Conservation (phyloP, 2,329 filamentous ascomycete genomes). For the Pseudofabraea citricarpa region DNA sequence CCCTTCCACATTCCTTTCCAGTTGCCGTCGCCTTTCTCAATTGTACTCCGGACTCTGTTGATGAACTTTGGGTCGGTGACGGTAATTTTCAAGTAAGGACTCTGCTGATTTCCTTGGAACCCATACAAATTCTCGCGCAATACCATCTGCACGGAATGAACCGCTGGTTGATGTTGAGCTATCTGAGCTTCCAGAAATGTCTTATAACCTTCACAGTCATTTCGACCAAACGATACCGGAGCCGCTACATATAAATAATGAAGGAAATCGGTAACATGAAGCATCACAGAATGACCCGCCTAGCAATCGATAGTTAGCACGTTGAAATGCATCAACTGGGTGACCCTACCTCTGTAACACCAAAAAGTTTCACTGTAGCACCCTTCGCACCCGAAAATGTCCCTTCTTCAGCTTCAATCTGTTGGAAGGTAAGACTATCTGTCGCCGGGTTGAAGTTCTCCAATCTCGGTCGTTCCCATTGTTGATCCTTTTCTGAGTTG, state of each 20-base stretch:
- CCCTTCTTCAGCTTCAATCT: conserved; percentile 93
- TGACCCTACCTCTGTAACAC: conserved; percentile 68
- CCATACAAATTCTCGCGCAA: conserved; percentile 89
- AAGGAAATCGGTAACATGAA: conserved; percentile 93
- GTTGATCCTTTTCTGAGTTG: conserved; percentile 89
- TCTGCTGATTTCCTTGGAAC: conserved; percentile 89
- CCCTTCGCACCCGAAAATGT: conserved; percentile 66
- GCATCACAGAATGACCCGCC: conserved; percentile 80
- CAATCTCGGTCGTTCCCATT: conserved; percentile 71
- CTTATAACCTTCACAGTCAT: conserved; percentile 75
- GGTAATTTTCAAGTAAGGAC: conserved; percentile 88
- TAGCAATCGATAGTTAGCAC: conserved; percentile 26
- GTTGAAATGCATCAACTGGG: background rate
- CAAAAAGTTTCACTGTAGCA: conserved; percentile 84
- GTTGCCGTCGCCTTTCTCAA: conserved; percentile 75
- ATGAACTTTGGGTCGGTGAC: conserved; percentile 87
- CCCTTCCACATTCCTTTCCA: conserved; percentile 87
- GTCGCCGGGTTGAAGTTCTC: conserved; percentile 56
- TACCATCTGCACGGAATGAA: conserved; percentile 76
- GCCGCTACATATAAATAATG: conserved; percentile 95
- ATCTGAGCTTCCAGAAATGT: conserved; percentile 75
- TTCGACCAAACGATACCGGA: conserved; percentile 71
- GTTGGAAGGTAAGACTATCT: conserved; percentile 81
- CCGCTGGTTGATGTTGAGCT: conserved; percentile 66
- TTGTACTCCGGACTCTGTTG: conserved; percentile 65